A percentile compares a stretch with the other conserved stretches of the same genome.
phyloP scores from a whole-genome alignment of 495 filamentous ascomycete genomes.

The Halenospora varia region DNA sequence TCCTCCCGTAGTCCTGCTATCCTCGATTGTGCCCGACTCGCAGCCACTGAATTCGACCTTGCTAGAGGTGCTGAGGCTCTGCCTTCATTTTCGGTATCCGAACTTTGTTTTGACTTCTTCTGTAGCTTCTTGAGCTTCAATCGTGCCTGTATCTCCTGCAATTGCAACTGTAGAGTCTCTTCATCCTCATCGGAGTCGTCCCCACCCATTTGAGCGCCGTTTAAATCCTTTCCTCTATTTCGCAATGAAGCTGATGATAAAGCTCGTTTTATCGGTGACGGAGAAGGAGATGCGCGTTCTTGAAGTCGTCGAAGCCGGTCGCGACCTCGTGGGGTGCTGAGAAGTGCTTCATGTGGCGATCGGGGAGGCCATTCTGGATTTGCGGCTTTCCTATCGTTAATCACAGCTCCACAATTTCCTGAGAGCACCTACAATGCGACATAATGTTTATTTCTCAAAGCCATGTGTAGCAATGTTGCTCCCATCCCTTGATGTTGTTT shows the following conservation, averaged over 20 bases:
- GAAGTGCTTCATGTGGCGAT: slow-evolving; percentile 78
- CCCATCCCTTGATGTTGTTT: slow-evolving; percentile 1
- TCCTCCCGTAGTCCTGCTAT: slow-evolving; percentile 22
- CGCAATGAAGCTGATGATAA: slow-evolving; percentile 7
- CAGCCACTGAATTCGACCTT: slow-evolving; percentile 22
- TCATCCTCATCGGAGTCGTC: slow-evolving; percentile 63
- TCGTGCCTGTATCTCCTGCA: slow-evolving; percentile 81
- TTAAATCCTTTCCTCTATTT: slow-evolving; percentile 25
- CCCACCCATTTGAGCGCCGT: slow-evolving; percentile 13
- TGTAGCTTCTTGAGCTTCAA: slow-evolving; percentile 87
- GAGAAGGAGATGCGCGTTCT: slow-evolving; percentile 57
- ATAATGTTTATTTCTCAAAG: slow-evolving; percentile 7
- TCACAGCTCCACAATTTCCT: not conserved
- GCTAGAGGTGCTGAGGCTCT: slow-evolving; percentile 4
- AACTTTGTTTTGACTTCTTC: slow-evolving; percentile 42
- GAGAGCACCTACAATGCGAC: slow-evolving; percentile 18
- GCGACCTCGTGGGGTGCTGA: slow-evolving; percentile 78
- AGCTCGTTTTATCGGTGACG: slow-evolving; percentile 54
- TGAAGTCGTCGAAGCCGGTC: slow-evolving; percentile 61
- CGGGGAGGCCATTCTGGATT: slow-evolving; percentile 73
- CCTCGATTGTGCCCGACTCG: slow-evolving; percentile 22
- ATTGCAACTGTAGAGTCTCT: slow-evolving; percentile 76
- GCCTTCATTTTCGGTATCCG: slow-evolving; percentile 21
- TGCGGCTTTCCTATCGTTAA: slow-evolving; percentile 27
- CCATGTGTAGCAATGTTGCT: slow-evolving; percentile 13